Evolutionary conservation across 2,329 filamentous ascomycete genomes (phyloP).

Genomic region (Stemphylium beticola): DNA sequence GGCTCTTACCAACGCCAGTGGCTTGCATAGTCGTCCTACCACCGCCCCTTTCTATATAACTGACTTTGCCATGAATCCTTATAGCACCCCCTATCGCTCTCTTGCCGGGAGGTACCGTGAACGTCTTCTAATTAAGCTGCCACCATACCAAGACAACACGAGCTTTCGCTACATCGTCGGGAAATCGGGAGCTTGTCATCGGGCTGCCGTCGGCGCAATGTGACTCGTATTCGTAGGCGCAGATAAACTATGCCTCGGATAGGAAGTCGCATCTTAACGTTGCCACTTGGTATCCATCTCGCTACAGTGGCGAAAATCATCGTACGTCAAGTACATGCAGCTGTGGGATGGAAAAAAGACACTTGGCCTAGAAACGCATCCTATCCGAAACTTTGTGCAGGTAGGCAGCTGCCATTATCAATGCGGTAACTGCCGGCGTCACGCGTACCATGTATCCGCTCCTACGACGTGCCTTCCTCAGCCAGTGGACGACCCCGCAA

Average conservation of each 20-base stretch:
- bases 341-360: too few relatives aligned
- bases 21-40: slow-evolving; percentile 3
- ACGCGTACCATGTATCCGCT: neutral
- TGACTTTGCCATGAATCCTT: neutral
- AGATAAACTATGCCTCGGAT: slow-evolving; percentile 4
- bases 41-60: slow-evolving; percentile 6
- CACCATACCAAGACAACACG: neutral
- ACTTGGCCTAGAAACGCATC: neutral
- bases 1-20: slow-evolving; percentile 6
- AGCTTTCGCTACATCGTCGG: neutral
- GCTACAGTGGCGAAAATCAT: neutral
- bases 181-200: neutral
- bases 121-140: neutral
- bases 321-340: neutral
- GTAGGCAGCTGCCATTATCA: neutral
- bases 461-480: neutral
- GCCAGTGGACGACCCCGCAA: neutral
- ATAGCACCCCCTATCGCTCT: neutral
- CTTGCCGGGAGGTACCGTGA: neutral
- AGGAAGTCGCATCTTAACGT: slow-evolving; percentile 2
- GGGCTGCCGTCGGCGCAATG: neutral
- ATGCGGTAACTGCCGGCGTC: neutral
- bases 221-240: slow-evolving; percentile 2
- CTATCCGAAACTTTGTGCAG: neutral
- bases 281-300: slow-evolving; percentile 3